A percentile compares a stretch with the other conserved stretches of the same genome.
phyloP scores from a whole-genome alignment of 2,329 filamentous ascomycete genomes.

The Sporothrix brunneoviolacea region DNA sequence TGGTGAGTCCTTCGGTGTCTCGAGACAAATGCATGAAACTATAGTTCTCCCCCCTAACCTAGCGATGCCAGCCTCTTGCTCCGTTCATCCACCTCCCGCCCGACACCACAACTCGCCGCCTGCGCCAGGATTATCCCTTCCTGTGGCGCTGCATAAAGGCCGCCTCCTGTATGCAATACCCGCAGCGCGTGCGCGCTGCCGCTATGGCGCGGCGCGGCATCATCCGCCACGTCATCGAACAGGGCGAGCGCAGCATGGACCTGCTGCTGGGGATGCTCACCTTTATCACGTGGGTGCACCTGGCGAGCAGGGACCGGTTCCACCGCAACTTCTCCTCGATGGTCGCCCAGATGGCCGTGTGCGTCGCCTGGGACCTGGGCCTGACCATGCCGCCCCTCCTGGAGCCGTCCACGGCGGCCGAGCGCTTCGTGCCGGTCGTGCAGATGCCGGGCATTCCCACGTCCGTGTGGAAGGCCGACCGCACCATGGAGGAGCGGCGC shows the following conservation, averaged over 20 bases:
- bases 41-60: constrained; percentile 35
- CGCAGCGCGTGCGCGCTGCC: constrained; percentile 32
- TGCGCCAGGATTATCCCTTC: constrained; percentile 42
- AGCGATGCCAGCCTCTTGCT: background rate
- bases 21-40: background rate
- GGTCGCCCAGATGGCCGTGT: constrained; percentile 34
- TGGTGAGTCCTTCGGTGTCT: constrained; percentile 19
- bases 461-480: constrained; percentile 21
- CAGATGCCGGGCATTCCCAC: constrained; percentile 2
- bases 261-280: constrained; percentile 44
- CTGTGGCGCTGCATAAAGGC: constrained; percentile 44
- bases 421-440: constrained; percentile 1
- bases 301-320: background rate
- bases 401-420: background rate
- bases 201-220: constrained; percentile 37
- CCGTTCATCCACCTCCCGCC: constrained; percentile 30
- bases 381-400: constrained; percentile 26
- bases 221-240: constrained; percentile 39
- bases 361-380: constrained; percentile 39
- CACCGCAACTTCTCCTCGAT: constrained; percentile 32
- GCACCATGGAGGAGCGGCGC: constrained; percentile 43
- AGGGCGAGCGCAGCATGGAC: constrained; percentile 43
- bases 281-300: constrained; percentile 34
- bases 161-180: constrained; percentile 35
- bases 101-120: constrained; percentile 30